Conservation (phyloP, 1,139 yeast species). For the Blastobotrys proliferans region DNA sequence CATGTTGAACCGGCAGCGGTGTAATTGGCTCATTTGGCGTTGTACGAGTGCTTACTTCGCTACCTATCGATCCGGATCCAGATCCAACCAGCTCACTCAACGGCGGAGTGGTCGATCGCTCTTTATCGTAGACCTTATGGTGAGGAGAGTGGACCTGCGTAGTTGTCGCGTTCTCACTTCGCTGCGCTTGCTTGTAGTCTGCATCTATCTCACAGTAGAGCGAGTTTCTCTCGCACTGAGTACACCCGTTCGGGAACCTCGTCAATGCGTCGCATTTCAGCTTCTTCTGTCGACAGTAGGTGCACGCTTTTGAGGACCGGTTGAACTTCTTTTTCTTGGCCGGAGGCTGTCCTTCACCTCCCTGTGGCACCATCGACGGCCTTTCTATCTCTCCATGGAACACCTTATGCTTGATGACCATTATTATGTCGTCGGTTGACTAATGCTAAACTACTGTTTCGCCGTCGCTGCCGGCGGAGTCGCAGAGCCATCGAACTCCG, state of each 20-base stretch:
- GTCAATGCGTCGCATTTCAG: constrained; percentile 24
- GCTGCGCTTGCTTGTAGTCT: constrained; percentile 1
- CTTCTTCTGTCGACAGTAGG: constrained; percentile 23
- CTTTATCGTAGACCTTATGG: too few species aligned
- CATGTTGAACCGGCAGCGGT: not conserved
- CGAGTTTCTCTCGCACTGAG: constrained; percentile 18
- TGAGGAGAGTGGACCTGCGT: not conserved
- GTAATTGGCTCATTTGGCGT: not conserved
- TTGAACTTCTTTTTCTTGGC: constrained; percentile 10
- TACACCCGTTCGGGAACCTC: constrained; percentile 23
- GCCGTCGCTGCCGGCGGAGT: too few species aligned
- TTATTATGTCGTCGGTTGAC: too few species aligned
- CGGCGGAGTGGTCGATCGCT: not conserved
- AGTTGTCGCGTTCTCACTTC: not conserved
- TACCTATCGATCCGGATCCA: too few species aligned
- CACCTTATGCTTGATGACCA: too few species aligned
- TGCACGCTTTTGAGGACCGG: constrained; percentile 23
- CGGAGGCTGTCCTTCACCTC: too few species aligned
- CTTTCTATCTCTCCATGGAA: too few species aligned
- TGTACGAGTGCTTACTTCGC: too few species aligned
- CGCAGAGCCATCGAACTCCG: too few species aligned
- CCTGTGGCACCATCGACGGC: too few species aligned
- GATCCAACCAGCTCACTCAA: not conserved
- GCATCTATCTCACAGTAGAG: constrained; percentile 22
- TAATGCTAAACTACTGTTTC: too few species aligned